Evolutionary conservation across 495 filamentous ascomycete genomes (phyloP).

Genomic region (Neurospora intermedia): DNA sequence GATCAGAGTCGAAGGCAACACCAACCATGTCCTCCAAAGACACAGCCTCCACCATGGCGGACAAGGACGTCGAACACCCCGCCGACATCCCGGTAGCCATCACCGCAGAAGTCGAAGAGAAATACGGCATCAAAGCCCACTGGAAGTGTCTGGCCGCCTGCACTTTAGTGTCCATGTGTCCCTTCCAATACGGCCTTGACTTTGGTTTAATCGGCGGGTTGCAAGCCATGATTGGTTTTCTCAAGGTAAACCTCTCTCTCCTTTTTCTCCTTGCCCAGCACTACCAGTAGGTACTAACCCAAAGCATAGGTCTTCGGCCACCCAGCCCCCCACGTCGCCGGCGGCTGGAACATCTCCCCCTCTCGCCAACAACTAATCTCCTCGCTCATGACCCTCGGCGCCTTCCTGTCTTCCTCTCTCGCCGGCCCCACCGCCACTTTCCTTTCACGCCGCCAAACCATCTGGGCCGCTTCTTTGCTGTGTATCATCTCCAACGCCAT

Average conservation of each 20-base stretch:
- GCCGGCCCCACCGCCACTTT: constrained; percentile 38
- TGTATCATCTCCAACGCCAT: constrained; percentile 37
- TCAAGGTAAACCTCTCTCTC: constrained; percentile 35
- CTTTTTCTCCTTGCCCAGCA: too few species aligned
- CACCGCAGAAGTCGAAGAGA: neutral
- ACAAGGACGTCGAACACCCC: neutral
- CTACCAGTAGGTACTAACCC: too few species aligned
- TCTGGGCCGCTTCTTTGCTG: constrained; percentile 37
- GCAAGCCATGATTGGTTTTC: constrained; percentile 49
- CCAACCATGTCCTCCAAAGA: neutral
- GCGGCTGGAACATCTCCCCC: constrained; percentile 41
- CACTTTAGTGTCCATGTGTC: constrained; percentile 35
- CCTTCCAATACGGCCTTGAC: constrained; percentile 52
- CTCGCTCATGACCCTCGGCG: constrained; percentile 45
- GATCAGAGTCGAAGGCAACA: neutral
- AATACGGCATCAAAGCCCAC: constrained; percentile 18
- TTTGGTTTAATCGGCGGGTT: constrained; percentile 48
- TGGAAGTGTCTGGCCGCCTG: constrained; percentile 28
- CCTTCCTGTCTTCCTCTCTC: constrained; percentile 40
- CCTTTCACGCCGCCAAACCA: constrained; percentile 32
- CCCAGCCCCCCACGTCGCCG: constrained; percentile 24
- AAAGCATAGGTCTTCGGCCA: constrained; percentile 24
- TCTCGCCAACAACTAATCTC: constrained; percentile 42
- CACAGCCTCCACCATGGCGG: neutral
- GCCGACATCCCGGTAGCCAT: neutral